A percentile compares a stretch with the other conserved stretches of the same genome.
Evolutionary conservation across 2,329 filamentous ascomycete species (phyloP).

Genomic region (Fusarium newnesense): DNA sequence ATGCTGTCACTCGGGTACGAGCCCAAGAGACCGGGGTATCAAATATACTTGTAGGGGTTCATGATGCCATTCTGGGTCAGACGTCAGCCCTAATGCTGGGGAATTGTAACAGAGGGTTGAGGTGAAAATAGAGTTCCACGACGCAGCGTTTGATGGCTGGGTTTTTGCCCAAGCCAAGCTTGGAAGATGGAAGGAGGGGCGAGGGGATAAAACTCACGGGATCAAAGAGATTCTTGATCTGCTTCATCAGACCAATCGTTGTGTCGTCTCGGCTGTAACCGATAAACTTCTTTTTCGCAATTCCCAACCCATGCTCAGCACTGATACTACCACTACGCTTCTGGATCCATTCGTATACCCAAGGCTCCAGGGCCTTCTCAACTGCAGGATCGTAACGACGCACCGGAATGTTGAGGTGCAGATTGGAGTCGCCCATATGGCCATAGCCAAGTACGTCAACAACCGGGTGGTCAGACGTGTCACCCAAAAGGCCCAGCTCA

Average conservation of each 20-base stretch:
- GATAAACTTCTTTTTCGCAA: conserved; percentile 96
- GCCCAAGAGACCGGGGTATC: conserved; percentile 18
- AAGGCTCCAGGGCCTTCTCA: conserved; percentile 89
- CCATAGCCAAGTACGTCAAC: conserved; percentile 95
- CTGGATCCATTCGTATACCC: conserved; percentile 96
- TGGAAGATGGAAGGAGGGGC: neutral
- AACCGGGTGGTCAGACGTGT: conserved; percentile 80
- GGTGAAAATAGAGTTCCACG: neutral
- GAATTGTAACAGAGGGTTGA: neutral
- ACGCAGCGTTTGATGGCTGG: conserved; percentile 7
- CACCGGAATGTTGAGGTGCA: conserved; percentile 91
- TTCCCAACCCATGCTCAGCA: conserved; percentile 91
- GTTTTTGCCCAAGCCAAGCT: conserved; percentile 2
- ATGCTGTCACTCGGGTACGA: conserved; percentile 27
- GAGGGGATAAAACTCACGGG: conserved; percentile 71
- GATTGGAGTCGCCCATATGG: conserved; percentile 96
- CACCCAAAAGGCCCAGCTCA: conserved; percentile 79
- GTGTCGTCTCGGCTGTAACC: conserved; percentile 90
- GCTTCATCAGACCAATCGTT: conserved; percentile 91
- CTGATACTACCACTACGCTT: conserved; percentile 92
- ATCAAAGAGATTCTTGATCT: conserved; percentile 93
- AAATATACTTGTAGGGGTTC: conserved; percentile 99
- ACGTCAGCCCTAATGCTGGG: conserved; percentile 41
- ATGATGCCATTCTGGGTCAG: conserved; percentile 86
- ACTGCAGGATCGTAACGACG: conserved; percentile 87